Conservation (phyloP, 2,329 filamentous ascomycete genomes). For the Nigrograna mackinnonii region DNA sequence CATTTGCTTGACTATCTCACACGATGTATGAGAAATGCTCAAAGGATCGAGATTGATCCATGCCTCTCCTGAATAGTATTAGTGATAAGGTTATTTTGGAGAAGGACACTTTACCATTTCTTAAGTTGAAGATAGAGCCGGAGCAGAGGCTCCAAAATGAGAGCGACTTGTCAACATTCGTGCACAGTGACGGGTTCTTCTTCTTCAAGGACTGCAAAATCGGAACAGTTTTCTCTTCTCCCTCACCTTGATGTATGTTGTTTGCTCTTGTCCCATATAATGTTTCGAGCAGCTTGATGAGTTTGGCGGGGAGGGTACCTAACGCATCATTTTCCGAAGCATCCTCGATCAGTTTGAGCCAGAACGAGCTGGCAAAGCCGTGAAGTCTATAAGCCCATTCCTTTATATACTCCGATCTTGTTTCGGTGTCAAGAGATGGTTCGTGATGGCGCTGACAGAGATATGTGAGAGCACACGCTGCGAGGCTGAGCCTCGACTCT, state of each 20-base stretch:
- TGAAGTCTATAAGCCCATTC: background rate
- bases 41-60: constrained; percentile 1
- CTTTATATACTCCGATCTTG: background rate
- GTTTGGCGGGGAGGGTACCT: background rate
- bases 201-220: constrained; percentile 1
- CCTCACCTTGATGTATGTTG: background rate
- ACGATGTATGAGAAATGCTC: constrained; percentile 1
- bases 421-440: background rate
- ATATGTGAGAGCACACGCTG: background rate
- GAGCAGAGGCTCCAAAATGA: background rate
- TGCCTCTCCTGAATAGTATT: constrained; percentile 1
- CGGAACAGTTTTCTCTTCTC: background rate
- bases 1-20: constrained; percentile 1
- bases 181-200: background rate
- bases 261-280: constrained; percentile 1
- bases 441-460: background rate
- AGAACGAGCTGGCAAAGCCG: background rate
- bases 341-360: constrained; percentile 1
- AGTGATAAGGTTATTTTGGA: constrained; percentile 1
- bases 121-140: constrained; percentile 1
- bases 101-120: constrained; percentile 1
- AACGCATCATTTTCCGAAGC: background rate
- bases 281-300: background rate
- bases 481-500: background rate
- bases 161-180: background rate